Conservation (phyloP, 208 protist species). For the Trichomonas gallinae region DNA sequence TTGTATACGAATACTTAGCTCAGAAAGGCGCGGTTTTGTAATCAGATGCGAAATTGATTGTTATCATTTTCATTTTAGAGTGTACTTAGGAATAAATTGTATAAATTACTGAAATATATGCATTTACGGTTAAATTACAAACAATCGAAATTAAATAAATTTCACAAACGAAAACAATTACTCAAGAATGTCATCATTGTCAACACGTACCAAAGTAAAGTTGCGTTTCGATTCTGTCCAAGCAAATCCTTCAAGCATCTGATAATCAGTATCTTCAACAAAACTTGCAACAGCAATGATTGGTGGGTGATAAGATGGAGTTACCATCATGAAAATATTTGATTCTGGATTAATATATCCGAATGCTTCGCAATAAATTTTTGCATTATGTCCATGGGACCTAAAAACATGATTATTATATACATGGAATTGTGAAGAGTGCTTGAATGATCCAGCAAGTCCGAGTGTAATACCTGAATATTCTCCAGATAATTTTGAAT, state of each 20-base stretch:
- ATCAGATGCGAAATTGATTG: neutral
- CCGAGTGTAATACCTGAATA: neutral
- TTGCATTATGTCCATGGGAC: neutral
- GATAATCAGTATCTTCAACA: neutral
- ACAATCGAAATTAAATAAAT: too few relatives aligned
- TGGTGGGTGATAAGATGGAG: neutral
- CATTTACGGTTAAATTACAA: too few relatives aligned
- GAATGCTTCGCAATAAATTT: neutral
- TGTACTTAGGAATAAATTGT: too few relatives aligned
- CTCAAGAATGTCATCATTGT: too few relatives aligned
- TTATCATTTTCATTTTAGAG: too few relatives aligned
- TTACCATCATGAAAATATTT: neutral
- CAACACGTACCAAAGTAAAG: too few relatives aligned
- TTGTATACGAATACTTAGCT: neutral
- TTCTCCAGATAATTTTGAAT: neutral
- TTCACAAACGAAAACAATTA: too few relatives aligned
- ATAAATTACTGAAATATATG: too few relatives aligned
- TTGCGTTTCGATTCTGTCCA: too few relatives aligned
- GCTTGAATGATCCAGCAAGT: neutral
- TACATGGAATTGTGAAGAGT: neutral
- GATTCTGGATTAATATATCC: neutral
- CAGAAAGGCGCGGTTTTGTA: neutral
- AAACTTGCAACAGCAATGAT: neutral
- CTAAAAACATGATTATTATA: neutral
- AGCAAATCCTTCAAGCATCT: too few relatives aligned